A percentile compares a stretch with the other conserved stretches of the same genome.
Evolutionary conservation across 148 eudicot genomes (phyloP).

Genomic region (Camellia granthamiana): DNA sequence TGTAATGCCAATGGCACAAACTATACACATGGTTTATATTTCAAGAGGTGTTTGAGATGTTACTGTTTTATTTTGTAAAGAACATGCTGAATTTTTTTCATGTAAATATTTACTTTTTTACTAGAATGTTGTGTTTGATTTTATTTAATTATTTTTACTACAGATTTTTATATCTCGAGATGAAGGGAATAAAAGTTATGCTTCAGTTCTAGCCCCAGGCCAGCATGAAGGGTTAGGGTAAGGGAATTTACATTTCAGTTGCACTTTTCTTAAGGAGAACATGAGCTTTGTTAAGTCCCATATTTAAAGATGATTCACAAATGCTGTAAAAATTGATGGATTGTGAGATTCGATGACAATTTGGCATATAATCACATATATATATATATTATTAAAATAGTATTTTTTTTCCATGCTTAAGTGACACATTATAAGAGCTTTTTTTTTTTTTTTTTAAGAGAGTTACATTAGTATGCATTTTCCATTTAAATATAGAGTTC

Average conservation of each 20-base stretch:
- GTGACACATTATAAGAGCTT: too few relatives aligned
- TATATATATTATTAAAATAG: too few relatives aligned
- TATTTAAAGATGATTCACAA: background rate
- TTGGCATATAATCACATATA: too few relatives aligned
- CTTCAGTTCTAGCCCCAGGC: constrained; percentile 96
- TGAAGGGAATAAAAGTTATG: constrained; percentile 74
- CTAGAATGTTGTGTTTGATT: background rate
- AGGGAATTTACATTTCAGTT: constrained; percentile 20
- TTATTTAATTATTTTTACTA: constrained; percentile 6
- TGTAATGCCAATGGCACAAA: background rate
- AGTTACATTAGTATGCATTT: too few relatives aligned
- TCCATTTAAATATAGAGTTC: too few relatives aligned
- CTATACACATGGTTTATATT: background rate
- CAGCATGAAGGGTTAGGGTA: constrained; percentile 89
- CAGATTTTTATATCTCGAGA: constrained; percentile 97
- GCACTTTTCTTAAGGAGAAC: background rate
- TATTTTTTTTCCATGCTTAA: too few relatives aligned
- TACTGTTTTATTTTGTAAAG: too few relatives aligned
- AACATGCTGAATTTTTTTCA: too few relatives aligned
- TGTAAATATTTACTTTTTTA: background rate
- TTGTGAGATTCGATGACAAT: background rate
- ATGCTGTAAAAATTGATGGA: background rate
- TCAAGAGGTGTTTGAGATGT: background rate
- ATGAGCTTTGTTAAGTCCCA: background rate
- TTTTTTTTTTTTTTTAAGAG: too few relatives aligned